Evolutionary conservation across 2,329 filamentous ascomycete genomes (phyloP).

Genomic region (Colletotrichum sp.): DNA sequence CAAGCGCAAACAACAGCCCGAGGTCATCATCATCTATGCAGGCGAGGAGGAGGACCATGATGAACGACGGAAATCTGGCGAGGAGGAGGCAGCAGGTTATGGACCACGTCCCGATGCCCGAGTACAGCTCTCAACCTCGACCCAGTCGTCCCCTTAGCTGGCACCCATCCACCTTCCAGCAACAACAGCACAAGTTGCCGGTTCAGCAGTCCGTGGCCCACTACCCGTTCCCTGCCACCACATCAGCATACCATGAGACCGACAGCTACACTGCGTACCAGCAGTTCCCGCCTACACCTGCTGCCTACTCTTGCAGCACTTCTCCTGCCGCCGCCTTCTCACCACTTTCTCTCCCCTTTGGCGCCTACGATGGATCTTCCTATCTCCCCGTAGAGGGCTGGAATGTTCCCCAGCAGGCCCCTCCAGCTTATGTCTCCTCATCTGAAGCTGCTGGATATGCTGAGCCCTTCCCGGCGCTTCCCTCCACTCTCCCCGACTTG

Average conservation of each 20-base stretch:
- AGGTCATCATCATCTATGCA: conserved; percentile 54
- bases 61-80: conserved; percentile 53
- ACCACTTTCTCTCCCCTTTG: conserved; percentile 55
- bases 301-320: conserved; percentile 61
- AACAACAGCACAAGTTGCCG: conserved; percentile 38
- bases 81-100: conserved; percentile 52
- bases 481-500: conserved; percentile 16
- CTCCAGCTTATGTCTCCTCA: conserved; percentile 31
- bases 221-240: conserved; percentile 43
- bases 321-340: conserved; percentile 63
- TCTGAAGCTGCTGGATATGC: conserved; percentile 27
- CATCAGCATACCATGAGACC: conserved; percentile 42
- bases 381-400: conserved; percentile 46
- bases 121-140: conserved; percentile 35
- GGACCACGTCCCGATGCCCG: conserved; percentile 47
- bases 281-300: conserved; percentile 57
- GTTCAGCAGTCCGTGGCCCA: conserved; percentile 34
- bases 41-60: conserved; percentile 60
- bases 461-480: conserved; percentile 36
- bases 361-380: conserved; percentile 39
- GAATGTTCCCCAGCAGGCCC: conserved; percentile 35
- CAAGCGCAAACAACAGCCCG: conserved; percentile 73
- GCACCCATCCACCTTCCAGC: conserved; percentile 66
- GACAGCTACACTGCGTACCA: conserved; percentile 46
- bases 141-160: conserved; percentile 72